Conservation (phyloP, 1,284 basidiomycete species). For the Heimioporus retisporus region DNA sequence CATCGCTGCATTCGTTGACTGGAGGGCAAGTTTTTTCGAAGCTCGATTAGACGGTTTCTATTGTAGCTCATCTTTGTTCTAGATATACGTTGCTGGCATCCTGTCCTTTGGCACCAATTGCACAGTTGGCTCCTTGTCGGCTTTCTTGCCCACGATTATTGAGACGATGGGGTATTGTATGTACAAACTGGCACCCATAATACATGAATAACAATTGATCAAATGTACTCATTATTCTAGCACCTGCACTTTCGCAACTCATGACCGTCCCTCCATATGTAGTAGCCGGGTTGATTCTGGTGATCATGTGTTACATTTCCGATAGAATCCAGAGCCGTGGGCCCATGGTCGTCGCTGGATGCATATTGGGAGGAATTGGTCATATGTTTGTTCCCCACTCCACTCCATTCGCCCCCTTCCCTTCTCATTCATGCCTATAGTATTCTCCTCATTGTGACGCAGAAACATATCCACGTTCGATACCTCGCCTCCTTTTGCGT, state of each 20-base stretch:
- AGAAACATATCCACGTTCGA: slow-evolving; percentile 58
- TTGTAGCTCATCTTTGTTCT: slow-evolving; percentile 12
- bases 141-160: slow-evolving; percentile 89
- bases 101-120: slow-evolving; percentile 86
- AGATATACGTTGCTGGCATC: slow-evolving; percentile 73
- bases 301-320: slow-evolving; percentile 72
- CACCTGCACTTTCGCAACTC: slow-evolving; percentile 67
- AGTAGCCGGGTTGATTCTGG: slow-evolving; percentile 74
- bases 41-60: no score
- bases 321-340: slow-evolving; percentile 83
- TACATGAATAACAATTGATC: slow-evolving; percentile 3
- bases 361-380: slow-evolving; percentile 67
- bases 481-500: slow-evolving; percentile 81
- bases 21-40: slow-evolving; percentile 60
- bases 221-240: slow-evolving; percentile 37
- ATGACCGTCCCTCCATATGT: slow-evolving; percentile 89
- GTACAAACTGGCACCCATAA: slow-evolving; percentile 16
- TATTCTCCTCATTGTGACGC: slow-evolving; percentile 29
- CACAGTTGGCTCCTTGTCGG: slow-evolving; percentile 82
- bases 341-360: slow-evolving; percentile 60
- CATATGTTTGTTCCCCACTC: slow-evolving; percentile 50
- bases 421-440: slow-evolving; percentile 24
- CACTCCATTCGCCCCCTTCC: not conserved
- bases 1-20: slow-evolving; percentile 73
- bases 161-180: slow-evolving; percentile 72